Percentiles rank a stretch among this genome's conserved stretches.
Evolutionary conservation across 148 eudicot species (phyloP).

Genomic region (Talinum fruticosum): DNA sequence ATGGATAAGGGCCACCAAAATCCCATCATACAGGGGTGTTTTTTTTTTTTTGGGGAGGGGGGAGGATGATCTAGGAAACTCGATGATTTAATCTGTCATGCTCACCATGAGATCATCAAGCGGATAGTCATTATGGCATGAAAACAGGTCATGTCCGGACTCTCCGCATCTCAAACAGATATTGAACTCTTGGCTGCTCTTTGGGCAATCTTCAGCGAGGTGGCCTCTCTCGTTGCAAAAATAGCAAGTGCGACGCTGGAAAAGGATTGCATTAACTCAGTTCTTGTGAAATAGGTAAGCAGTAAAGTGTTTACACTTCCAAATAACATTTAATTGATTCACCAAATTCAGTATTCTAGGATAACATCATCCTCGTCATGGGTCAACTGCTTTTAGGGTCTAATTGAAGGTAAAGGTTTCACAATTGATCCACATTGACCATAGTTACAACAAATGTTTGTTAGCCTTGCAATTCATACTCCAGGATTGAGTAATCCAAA

Average conservation of each 20-base stretch:
- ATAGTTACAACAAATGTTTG: not conserved
- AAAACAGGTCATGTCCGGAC: conserved; percentile 42
- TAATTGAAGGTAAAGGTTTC: not conserved
- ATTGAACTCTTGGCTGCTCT: conserved; percentile 18
- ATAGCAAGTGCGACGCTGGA: conserved; percentile 39
- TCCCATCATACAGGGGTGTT: not conserved
- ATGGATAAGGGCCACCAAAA: not conserved
- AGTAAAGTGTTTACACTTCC: not conserved
- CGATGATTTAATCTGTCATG: not conserved
- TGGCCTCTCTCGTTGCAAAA: conserved; percentile 40
- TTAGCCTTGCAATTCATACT: not conserved
- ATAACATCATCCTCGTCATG: not conserved
- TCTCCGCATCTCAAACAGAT: conserved; percentile 44
- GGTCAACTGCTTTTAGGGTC: not conserved
- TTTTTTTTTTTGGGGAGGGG: too few relatives aligned
- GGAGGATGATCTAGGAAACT: too few relatives aligned
- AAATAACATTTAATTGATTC: not conserved
- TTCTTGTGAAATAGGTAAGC: conserved; percentile 8
- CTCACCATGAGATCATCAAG: conserved; percentile 48
- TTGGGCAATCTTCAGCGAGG: conserved; percentile 34
- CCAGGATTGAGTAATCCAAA: not conserved
- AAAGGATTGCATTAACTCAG: not conserved
- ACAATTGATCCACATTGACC: not conserved
- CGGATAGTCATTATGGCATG: conserved; percentile 34
- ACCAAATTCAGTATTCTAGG: not conserved